Evolutionary conservation across 2,329 filamentous ascomycete species (phyloP).

Genomic region (Curvularia hawaiiensis): DNA sequence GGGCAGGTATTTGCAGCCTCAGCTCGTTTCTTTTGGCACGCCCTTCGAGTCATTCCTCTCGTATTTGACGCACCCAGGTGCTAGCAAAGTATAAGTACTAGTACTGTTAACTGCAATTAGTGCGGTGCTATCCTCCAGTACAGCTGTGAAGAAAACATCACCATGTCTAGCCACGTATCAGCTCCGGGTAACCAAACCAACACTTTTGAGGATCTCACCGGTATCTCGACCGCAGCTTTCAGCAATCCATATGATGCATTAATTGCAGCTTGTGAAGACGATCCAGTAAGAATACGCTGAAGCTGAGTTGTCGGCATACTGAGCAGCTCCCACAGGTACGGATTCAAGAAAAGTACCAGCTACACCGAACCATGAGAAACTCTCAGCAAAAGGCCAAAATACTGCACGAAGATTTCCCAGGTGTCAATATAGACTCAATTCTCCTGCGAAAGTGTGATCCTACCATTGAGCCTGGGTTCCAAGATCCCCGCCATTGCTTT

Average conservation of each 20-base stretch:
- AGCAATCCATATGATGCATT: slow-evolving; percentile 79
- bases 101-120: not conserved
- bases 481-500: slow-evolving; percentile 79
- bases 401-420: slow-evolving; percentile 68
- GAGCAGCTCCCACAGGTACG: slow-evolving; percentile 54
- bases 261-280: slow-evolving; percentile 68
- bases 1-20: slow-evolving; percentile 9
- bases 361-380: slow-evolving; percentile 77
- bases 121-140: not conserved
- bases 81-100: not conserved
- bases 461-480: slow-evolving; percentile 68
- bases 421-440: slow-evolving; percentile 76
- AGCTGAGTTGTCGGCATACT: not conserved
- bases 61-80: not conserved
- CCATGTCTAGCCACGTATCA: slow-evolving; percentile 23
- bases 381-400: slow-evolving; percentile 76
- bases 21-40: slow-evolving; percentile 1
- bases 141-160: slow-evolving; percentile 1
- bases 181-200: slow-evolving; percentile 25
- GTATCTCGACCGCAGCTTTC: slow-evolving; percentile 44
- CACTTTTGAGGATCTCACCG: slow-evolving; percentile 49
- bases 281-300: slow-evolving; percentile 61
- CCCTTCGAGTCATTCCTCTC: not conserved
- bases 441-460: slow-evolving; percentile 71
- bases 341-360: slow-evolving; percentile 74